Conservation (phyloP, 2,329 filamentous ascomycete genomes). For the Pyrenochaeta sp. region DNA sequence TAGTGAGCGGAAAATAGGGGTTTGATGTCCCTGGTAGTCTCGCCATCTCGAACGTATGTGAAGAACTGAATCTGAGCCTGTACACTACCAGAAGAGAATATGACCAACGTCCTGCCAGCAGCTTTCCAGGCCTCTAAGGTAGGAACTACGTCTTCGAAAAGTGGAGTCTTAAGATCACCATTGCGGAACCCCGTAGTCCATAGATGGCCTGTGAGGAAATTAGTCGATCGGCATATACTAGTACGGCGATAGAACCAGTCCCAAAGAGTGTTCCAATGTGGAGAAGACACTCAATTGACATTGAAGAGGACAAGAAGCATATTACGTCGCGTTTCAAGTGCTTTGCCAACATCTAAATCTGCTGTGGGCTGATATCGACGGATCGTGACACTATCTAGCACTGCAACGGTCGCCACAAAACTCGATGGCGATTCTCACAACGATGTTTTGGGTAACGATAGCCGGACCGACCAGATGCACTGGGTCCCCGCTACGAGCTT, state of each 20-base stretch:
- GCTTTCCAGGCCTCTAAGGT: slow-evolving; percentile 67
- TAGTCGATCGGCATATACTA: slow-evolving; percentile 21
- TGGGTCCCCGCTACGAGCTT: slow-evolving; percentile 25
- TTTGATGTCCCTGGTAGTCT: slow-evolving; percentile 51
- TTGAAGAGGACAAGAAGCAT: slow-evolving; percentile 14
- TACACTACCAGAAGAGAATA: slow-evolving; percentile 84
- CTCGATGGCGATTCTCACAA: slow-evolving; percentile 35
- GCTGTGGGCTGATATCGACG: slow-evolving; percentile 5
- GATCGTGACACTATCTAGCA: slow-evolving; percentile 17
- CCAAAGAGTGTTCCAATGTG: slow-evolving; percentile 5
- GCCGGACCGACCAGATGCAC: slow-evolving; percentile 26
- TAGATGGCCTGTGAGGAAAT: slow-evolving; percentile 63
- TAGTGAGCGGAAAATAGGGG: slow-evolving; percentile 58
- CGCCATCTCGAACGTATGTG: slow-evolving; percentile 58
- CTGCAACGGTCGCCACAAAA: slow-evolving; percentile 22
- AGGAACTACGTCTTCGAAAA: slow-evolving; percentile 77
- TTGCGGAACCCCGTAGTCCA: slow-evolving; percentile 77
- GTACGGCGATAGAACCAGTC: slow-evolving; percentile 1
- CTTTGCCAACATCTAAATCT: slow-evolving; percentile 3
- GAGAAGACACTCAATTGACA: slow-evolving; percentile 7
- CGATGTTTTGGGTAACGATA: slow-evolving; percentile 22
- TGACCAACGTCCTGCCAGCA: slow-evolving; percentile 66
- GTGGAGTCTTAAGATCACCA: slow-evolving; percentile 72
- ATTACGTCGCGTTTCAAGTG: slow-evolving; percentile 13
- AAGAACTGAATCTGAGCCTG: slow-evolving; percentile 83